Evolutionary conservation across 2,329 filamentous ascomycete species (phyloP).

Genomic region (Colletotrichum sp.): DNA sequence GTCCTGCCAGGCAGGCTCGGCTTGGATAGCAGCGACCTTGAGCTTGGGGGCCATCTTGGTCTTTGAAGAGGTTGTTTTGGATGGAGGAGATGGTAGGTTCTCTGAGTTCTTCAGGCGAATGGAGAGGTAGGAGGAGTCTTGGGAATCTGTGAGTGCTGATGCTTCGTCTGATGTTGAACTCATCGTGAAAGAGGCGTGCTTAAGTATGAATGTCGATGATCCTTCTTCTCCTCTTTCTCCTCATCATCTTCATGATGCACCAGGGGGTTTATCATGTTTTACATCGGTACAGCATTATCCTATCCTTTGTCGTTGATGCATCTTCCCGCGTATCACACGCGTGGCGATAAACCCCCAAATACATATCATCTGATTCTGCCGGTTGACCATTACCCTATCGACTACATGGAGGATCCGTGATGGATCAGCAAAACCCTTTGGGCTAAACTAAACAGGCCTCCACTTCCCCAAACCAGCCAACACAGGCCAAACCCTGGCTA

Average conservation of each 20-base stretch:
- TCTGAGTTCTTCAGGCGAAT: neutral
- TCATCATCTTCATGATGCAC: neutral
- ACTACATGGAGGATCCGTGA: neutral
- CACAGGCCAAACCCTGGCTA: neutral
- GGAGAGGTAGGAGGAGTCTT: neutral
- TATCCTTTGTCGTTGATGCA: neutral
- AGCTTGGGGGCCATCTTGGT: constrained; percentile 10
- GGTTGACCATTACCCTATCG: neutral
- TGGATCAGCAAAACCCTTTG: neutral
- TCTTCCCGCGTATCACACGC: neutral
- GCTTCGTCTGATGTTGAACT: neutral
- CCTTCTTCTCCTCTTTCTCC: neutral
- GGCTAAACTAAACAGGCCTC: neutral
- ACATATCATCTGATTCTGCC: neutral
- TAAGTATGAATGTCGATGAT: neutral
- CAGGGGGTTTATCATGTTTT: neutral
- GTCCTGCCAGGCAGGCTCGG: constrained; percentile 30
- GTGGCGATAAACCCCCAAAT: neutral
- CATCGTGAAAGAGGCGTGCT: neutral
- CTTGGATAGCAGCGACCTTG: constrained; percentile 29
- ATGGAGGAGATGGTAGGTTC: neutral
- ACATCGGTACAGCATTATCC: neutral
- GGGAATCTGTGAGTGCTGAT: neutral
- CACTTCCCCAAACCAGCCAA: neutral
- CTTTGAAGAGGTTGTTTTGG: neutral